Evolutionary conservation across 2,329 filamentous ascomycete genomes (phyloP).

Genomic region (Ophiocordyceps australis): DNA sequence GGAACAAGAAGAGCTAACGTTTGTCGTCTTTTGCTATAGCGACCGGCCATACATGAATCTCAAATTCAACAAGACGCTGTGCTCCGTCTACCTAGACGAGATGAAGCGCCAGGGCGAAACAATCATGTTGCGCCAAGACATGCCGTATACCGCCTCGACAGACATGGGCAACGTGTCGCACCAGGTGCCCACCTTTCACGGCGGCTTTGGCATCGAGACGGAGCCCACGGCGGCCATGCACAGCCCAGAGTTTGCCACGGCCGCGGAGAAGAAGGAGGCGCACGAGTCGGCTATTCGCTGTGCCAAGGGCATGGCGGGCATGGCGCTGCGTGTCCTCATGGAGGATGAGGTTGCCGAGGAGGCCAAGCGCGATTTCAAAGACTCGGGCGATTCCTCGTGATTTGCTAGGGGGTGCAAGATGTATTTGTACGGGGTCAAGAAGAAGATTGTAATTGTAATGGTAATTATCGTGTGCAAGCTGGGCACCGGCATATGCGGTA

Average conservation of each 20-base stretch:
- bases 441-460: no score
- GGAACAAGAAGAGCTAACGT: background rate
- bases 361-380: conserved; percentile 6
- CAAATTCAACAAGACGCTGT: conserved; percentile 23
- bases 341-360: conserved; percentile 6
- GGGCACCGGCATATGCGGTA: no score
- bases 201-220: conserved; percentile 24
- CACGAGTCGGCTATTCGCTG: conserved; percentile 21
- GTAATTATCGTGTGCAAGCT: no score
- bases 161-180: conserved; percentile 35
- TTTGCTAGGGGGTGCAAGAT: no score
- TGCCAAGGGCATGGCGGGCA: conserved; percentile 23
- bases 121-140: conserved; percentile 14
- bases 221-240: conserved; percentile 16
- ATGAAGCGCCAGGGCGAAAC: conserved; percentile 21
- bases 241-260: conserved; percentile 22
- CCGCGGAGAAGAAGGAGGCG: conserved; percentile 19
- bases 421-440: no score
- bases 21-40: conserved; percentile 4
- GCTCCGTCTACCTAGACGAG: conserved; percentile 20
- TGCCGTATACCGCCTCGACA: conserved; percentile 20
- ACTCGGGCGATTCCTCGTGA: no score
- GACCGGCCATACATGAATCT: conserved; percentile 23
- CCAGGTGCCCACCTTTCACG: conserved; percentile 25
- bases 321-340: conserved; percentile 12